phyloP scores from a whole-genome alignment of 1,284 basidiomycete species.

The Cronartium quercuum region DNA sequence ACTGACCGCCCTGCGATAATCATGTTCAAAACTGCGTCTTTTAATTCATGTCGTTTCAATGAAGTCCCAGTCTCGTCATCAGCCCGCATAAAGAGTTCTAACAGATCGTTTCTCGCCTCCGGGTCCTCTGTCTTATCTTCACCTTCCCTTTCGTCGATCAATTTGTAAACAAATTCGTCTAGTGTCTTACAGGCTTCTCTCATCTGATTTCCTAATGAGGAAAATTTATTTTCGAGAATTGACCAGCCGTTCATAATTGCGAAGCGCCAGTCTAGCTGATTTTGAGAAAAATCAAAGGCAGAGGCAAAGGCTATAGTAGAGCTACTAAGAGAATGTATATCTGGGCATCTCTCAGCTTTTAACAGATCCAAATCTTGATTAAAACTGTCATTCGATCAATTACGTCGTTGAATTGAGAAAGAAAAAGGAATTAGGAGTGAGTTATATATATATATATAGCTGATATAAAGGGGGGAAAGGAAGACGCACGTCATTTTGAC shows the following conservation, averaged over 20 bases:
- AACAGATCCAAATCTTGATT: slow-evolving; percentile 7
- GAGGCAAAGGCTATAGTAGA: not conserved
- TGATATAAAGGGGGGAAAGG: not conserved
- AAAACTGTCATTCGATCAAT: slow-evolving; percentile 9
- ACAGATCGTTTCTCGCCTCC: not conserved
- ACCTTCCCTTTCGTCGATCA: not conserved
- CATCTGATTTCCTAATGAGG: not conserved
- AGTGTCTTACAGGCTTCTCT: not conserved
- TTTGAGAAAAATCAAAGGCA: slow-evolving; percentile 13
- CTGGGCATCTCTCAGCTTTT: not conserved
- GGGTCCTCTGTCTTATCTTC: not conserved
- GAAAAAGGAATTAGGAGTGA: not conserved
- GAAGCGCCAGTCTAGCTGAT: slow-evolving; percentile 1
- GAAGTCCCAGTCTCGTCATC: not conserved
- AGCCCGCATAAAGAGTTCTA: not conserved
- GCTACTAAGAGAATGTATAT: not conserved
- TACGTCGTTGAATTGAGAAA: not conserved
- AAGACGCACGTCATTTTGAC: not conserved
- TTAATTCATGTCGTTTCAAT: slow-evolving; percentile 18
- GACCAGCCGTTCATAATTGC: not conserved
- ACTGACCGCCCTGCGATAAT: slow-evolving; percentile 34
- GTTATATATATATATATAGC: not conserved
- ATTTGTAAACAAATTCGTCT: not conserved
- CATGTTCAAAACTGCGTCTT: slow-evolving; percentile 14
- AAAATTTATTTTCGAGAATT: not conserved